These are phyloP conservation scores for Boletus tomentosulus DNA, from an alignment of 768 basidiomycete genomes.

Conservation along the genomic window DNA sequence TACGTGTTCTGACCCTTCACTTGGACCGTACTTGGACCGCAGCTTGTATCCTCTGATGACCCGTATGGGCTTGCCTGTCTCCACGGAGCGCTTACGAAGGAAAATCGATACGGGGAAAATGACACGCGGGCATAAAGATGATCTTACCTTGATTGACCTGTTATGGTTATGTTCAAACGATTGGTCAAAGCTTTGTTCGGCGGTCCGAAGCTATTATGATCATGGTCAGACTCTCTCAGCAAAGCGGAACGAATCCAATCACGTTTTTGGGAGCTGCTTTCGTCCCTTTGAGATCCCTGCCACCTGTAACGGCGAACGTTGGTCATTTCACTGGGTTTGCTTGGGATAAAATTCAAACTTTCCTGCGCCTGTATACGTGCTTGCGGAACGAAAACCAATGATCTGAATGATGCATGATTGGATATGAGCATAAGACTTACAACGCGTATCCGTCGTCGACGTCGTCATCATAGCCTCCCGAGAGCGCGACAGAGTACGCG, in stretches of 20 bases:
- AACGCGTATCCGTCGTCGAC: constrained; percentile 79
- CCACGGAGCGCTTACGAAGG: constrained; percentile 56
- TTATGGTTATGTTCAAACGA: constrained; percentile 73
- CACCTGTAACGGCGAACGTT: constrained; percentile 44
- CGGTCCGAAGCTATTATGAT: constrained; percentile 74
- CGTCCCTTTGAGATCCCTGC: constrained; percentile 84
- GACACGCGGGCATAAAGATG: background rate
- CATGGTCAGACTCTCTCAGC: background rate
- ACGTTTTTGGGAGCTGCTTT: constrained; percentile 82
- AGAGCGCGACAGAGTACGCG: constrained; percentile 81
- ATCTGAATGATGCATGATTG: background rate
- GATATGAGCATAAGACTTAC: constrained; percentile 41
- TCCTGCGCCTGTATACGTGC: constrained; percentile 82
- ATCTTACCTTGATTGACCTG: constrained; percentile 55
- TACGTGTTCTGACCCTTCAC: constrained; percentile 53
- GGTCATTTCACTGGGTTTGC: background rate
- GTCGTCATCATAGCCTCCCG: constrained; percentile 87
- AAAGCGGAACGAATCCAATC: constrained; percentile 12
- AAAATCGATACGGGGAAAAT: background rate
- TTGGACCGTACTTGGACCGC: constrained; percentile 68
- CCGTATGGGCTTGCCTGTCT: constrained; percentile 78
- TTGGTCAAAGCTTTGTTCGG: constrained; percentile 82
- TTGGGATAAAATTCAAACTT: constrained; percentile 6
- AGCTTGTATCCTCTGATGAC: constrained; percentile 78
- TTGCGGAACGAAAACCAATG: constrained; percentile 24